Evolutionary conservation across 164 flowering plant species (phyloP).

Genomic region (Nymphaea colorata): DNA sequence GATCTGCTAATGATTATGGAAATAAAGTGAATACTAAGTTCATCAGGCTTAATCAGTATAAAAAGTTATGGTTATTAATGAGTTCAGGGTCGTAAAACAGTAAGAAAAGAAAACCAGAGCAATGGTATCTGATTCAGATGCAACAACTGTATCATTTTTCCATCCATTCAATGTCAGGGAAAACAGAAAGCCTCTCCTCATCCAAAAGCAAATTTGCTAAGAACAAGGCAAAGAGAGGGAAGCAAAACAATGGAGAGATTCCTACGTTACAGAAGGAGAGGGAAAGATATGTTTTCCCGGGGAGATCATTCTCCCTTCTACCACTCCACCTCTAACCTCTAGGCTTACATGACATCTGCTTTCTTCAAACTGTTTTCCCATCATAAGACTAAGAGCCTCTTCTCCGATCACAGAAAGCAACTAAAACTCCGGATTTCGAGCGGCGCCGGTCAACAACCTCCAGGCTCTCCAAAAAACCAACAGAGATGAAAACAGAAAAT

Average conservation of each 20-base stretch:
- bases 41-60: no score
- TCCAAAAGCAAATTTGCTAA: not conserved
- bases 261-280: not conserved
- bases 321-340: not conserved
- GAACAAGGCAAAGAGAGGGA: not conserved
- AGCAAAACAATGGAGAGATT: not conserved
- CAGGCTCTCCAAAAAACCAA: not conserved
- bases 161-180: not conserved
- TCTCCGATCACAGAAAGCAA: not conserved
- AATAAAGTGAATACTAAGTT: no score
- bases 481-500: not conserved
- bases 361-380: not conserved
- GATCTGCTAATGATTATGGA: no score
- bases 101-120: no score
- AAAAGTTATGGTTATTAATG: no score
- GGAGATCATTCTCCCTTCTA: not conserved
- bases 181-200: not conserved
- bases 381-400: not conserved
- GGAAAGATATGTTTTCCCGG: not conserved
- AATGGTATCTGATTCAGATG: no score
- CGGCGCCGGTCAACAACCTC: not conserved
- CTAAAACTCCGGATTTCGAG: not conserved
- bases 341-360: not conserved
- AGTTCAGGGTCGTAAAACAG: no score
- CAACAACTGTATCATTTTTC: no score